phyloP scores from a whole-genome alignment of 75 land plant species.

The Cryptomeria japonica region DNA sequence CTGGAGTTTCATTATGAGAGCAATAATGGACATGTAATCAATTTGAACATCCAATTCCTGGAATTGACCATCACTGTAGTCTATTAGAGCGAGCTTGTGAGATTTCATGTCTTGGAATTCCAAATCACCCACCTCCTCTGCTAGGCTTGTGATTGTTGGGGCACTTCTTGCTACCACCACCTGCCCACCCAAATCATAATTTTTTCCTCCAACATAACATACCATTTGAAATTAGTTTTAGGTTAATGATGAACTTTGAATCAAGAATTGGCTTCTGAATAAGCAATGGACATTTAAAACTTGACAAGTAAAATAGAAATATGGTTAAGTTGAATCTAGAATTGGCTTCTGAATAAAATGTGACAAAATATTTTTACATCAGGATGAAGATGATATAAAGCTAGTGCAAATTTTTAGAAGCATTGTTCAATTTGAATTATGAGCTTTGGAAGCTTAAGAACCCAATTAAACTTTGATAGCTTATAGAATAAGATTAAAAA shows the following conservation, averaged over 20 bases:
- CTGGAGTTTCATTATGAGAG: conserved; percentile 51
- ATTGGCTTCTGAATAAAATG: too few relatives aligned
- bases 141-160: conserved; percentile 43
- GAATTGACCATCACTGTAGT: conserved; percentile 37
- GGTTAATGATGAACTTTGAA: background rate
- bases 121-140: conserved; percentile 30
- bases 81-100: conserved; percentile 53
- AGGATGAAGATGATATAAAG: too few relatives aligned
- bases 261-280: too few relatives aligned
- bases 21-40: conserved; percentile 47
- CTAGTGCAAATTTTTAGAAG: too few relatives aligned
- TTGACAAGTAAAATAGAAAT: too few relatives aligned
- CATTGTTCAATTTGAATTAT: too few relatives aligned
- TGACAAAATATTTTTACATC: too few relatives aligned
- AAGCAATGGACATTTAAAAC: too few relatives aligned
- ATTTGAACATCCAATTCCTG: conserved; percentile 45
- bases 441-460: too few relatives aligned
- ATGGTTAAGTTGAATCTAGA: too few relatives aligned
- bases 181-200: conserved; percentile 66
- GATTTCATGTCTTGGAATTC: conserved; percentile 54
- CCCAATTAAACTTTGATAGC: too few relatives aligned
- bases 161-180: conserved; percentile 59
- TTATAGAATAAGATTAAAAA: too few relatives aligned
- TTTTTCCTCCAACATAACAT: conserved; percentile 25
- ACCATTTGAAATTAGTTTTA: background rate